Evolutionary conservation across 345 rosid species (phyloP), one percentile per base, ranked within the genome.

Genomic region (Erucastrum elatum): DNA sequence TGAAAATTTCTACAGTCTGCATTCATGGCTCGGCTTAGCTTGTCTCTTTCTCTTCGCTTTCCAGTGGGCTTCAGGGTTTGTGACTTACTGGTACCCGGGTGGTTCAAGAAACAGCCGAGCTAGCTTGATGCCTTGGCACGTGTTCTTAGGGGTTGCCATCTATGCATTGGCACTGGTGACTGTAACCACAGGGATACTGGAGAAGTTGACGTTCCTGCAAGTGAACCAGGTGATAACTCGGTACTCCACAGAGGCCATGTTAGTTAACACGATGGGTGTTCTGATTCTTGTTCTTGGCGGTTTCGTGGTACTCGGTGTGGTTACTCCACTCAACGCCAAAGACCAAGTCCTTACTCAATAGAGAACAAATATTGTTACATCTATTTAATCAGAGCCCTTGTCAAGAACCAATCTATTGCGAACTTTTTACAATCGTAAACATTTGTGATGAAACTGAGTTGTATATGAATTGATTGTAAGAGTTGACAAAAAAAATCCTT

Each of bases 1-100:
- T 0, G 96, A 93, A 41, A 93, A 96, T 68, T 93, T 93, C 80
- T 96, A 96, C 89, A 96, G 98, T 84, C 90, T 96, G 67, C 98
- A 91, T 83, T 96, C 98, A 0, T 93, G 98, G 99, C 83, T 91
- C 76, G 99, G 99, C 27, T 78, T 96, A 6, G 90, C 89, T 68
- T 91, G 96, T 80, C 86, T 96, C 70, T 78, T 88, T 77, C 89
- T 91, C 70, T 96, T 93, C 8, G 84, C 89, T 27, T 71, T 87
- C 75, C 98, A 96, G 98, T 93, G 93, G 97, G 90, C 87, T 41
- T 77, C 91, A 75, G 97, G 91, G 78, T 96, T 96, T 80, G 86
- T 77, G 17, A 87, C 94, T 27, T 96, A 85, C 64, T 93, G 97
- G 97, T 93, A 91, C 86, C 99, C 99, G 0, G 97, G 99, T 1